phyloP scores from a whole-genome alignment of 257 asterid species.

The Plantago major region DNA sequence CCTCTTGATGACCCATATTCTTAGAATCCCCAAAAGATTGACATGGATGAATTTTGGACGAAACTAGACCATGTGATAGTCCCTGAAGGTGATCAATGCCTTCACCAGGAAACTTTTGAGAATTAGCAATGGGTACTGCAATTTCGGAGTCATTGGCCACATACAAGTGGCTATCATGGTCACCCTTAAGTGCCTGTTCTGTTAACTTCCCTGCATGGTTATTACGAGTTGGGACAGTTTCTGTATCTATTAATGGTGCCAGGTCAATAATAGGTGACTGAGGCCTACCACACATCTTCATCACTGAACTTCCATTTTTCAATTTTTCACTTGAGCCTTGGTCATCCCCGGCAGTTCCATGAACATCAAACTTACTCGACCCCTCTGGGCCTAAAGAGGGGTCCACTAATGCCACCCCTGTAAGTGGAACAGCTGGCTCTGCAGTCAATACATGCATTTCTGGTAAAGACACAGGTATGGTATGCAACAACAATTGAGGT shows the following conservation, averaged over 20 bases:
- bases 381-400: slow-evolving; percentile 29
- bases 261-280: slow-evolving; percentile 27
- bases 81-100: slow-evolving; percentile 25
- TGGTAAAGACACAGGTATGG: slow-evolving; percentile 30
- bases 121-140: slow-evolving; percentile 25
- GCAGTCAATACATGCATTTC: slow-evolving; percentile 36
- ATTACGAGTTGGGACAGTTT: slow-evolving; percentile 27
- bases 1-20: slow-evolving; percentile 24
- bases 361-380: slow-evolving; percentile 21
- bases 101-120: slow-evolving; percentile 32
- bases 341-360: slow-evolving; percentile 18
- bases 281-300: slow-evolving; percentile 26
- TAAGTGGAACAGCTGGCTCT: slow-evolving; percentile 31
- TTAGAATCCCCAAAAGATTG: slow-evolving; percentile 26
- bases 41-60: slow-evolving; percentile 21
- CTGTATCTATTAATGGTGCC: slow-evolving; percentile 23
- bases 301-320: slow-evolving; percentile 24
- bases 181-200: slow-evolving; percentile 21
- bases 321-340: slow-evolving; percentile 23
- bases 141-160: slow-evolving; percentile 33
- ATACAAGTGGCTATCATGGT: slow-evolving; percentile 25
- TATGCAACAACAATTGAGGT: slow-evolving; percentile 33
- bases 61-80: slow-evolving; percentile 28
- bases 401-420: slow-evolving; percentile 25
- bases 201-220: slow-evolving; percentile 21